phyloP scores from a whole-genome alignment of 1,139 yeast genomes.

The Saccharomyces hybrid region DNA sequence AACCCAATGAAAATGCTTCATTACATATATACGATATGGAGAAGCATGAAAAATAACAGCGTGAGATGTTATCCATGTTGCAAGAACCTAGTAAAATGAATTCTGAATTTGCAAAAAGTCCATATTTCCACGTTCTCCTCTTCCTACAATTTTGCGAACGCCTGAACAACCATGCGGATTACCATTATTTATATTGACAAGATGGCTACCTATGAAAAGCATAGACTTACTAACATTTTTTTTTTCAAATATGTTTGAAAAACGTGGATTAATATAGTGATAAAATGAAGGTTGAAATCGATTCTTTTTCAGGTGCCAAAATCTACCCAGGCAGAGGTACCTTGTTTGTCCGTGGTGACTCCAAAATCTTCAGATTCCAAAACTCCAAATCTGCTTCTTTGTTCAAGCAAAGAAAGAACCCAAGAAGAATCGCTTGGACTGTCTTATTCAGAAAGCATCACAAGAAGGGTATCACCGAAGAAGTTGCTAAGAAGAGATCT shows the following conservation, averaged over 20 bases:
- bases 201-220: background rate
- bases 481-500: constrained; percentile 91
- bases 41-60: background rate
- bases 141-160: background rate
- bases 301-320: constrained; percentile 98
- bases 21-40: background rate
- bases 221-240: background rate
- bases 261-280: background rate
- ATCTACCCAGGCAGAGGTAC: constrained; percentile 99
- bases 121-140: background rate
- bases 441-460: constrained; percentile 99
- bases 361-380: constrained; percentile 99
- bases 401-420: constrained; percentile 99
- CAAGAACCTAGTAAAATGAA: background rate
- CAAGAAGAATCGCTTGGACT: constrained; percentile 99
- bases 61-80: background rate
- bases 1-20: background rate
- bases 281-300: constrained; percentile 96
- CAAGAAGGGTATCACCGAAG: constrained; percentile 99
- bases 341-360: constrained; percentile 98
- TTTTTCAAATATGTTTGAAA: background rate
- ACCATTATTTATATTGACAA: background rate
- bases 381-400: constrained; percentile 96
- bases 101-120: background rate
- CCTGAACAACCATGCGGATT: background rate